Percentiles rank a stretch among this genome's conserved stretches.
These are phyloP conservation scores for Leccinum incarnatum DNA, from an alignment of 768 basidiomycete species.

Conservation along the genomic window DNA sequence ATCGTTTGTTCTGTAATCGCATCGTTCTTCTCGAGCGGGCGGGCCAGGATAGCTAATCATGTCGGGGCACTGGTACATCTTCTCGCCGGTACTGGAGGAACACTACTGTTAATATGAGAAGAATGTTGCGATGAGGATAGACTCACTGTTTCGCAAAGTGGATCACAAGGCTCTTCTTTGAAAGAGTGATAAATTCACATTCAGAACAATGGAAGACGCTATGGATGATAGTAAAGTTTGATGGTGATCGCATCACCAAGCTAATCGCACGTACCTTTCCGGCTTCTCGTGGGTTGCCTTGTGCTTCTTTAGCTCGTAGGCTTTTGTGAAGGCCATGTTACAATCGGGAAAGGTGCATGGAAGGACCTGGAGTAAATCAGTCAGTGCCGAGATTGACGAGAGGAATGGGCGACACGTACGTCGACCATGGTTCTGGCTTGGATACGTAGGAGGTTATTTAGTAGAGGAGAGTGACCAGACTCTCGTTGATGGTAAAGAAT, in stretches of 20 bases:
- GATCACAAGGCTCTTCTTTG: conserved; percentile 21
- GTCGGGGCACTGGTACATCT: conserved; percentile 16
- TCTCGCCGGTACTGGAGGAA: conserved; percentile 24
- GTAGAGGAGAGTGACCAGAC: conserved; percentile 19
- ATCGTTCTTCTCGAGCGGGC: background rate
- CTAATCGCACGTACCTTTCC: conserved; percentile 1
- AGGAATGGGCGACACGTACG: background rate
- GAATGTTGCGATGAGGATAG: background rate
- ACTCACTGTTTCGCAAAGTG: conserved; percentile 23
- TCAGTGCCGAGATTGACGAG: background rate
- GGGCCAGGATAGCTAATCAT: background rate
- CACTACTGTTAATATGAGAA: background rate
- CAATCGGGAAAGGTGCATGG: conserved; percentile 16
- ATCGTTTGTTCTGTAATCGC: conserved; percentile 24
- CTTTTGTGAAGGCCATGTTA: conserved; percentile 11
- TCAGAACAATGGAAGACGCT: conserved; percentile 21
- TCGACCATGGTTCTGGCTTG: conserved; percentile 14
- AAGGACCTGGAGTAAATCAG: conserved; percentile 3
- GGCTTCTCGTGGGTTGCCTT: conserved; percentile 14
- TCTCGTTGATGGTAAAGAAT: conserved; percentile 3
- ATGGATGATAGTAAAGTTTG: background rate
- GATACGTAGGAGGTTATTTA: background rate
- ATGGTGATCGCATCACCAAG: background rate
- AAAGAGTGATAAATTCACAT: conserved; percentile 18
- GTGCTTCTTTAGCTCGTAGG: conserved; percentile 24